Base-by-base conservation (phyloP, 805 yeast genomes). In the Schwanniomyces polymorphus region DNA sequence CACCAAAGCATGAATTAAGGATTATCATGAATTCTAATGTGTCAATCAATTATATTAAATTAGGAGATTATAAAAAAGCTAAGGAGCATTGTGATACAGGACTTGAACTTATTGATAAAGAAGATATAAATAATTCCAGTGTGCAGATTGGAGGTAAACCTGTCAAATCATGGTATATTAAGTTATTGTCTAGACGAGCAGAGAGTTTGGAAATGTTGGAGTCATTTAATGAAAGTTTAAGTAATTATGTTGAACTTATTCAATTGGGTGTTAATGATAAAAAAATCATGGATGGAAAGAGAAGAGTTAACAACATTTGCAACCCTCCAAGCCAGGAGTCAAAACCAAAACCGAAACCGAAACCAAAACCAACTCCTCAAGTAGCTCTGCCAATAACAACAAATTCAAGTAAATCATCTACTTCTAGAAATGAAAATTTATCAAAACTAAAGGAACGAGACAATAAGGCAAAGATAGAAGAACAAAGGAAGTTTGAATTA, bases 161-260 rank as follows among this genome's bases (percentile, higher is more conserved):
- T 1, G 75, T 86, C 50, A 82, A 79, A 59, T 83, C 81, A 14
- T 82, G 94, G 64, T 89, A 91, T 86, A 65, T 79, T 21, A 91
- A 90, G 63, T 72, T 92, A 14, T 63, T 82, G 42, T 67, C 79
- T 2, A 81, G 86, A 50, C 80, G 81, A 52, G 97, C 97, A 0
- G 97, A 94, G 59, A 85, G 92, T 2, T 74, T 84, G 35, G 99
- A 94, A 65, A 82, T 82, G 63, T 58, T 83, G 44, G 99, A 94
- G 57, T 79, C 78, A 54, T 88, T 77, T 64, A 61, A 74, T 46
- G 84, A 78, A 6, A 85, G 97, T 0, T 70, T 88, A 23, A 72
- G 65, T 0, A 61, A 79, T 5, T 92, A 90, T 73, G 78, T 76
- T 48, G 63, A 71, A 28, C 72, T 91, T 43, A 75, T 94, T 14